Base-by-base conservation (phyloP, 2,329 filamentous ascomycete species). In the Phialophora expanda region DNA sequence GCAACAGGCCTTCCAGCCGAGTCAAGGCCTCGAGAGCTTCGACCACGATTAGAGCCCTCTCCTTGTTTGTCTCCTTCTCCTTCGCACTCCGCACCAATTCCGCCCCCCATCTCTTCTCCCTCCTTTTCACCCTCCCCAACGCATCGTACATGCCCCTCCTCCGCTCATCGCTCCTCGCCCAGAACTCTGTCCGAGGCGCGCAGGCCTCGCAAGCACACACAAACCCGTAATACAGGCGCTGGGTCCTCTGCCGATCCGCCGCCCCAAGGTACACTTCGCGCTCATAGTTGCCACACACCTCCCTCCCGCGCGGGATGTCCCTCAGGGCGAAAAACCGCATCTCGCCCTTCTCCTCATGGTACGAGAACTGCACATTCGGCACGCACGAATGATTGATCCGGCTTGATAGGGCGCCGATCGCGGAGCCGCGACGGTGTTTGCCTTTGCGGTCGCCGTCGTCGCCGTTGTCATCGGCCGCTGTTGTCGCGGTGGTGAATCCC, bases 381-480 rank as follows among this genome's bases (percentile, higher is more conserved):
- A 71, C 55, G 57, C 70, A 72, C 50, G 60, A 64, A 50, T 72
- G 70, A 48, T 72, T 72, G 64, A 72, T 59, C 4, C 70, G 51
- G 30, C 67, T 69, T n/a, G 65, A 50, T 9, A 71, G 12, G 7
- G 32, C 46, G 34, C 70, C 70, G 24, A 72, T 61, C n/a, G 65
- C 69, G 8, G 69, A 70, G 6, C 70, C 70, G 1, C 69, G 11
- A 9, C 9, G 32, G 32, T 0, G 9, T 4, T 9, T 2, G 32
- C 8, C 30, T 2, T 30, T 9, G 30, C 2, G 1, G 30, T 30
- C 30, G 30, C 11, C 3, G 9, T 34, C 11, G 2, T 32, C 30
- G 9, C 2, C 30, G 8, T 34, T 9, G 32, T 34, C 9, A 9
- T 34, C 32, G 9, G 30, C 9, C 4, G 30, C 30, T 9, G 30